Percentiles rank a stretch among this genome's conserved stretches.
These are phyloP conservation scores for Letharia columbiana DNA, from an alignment of 495 filamentous ascomycete species.

Conservation along the genomic window DNA sequence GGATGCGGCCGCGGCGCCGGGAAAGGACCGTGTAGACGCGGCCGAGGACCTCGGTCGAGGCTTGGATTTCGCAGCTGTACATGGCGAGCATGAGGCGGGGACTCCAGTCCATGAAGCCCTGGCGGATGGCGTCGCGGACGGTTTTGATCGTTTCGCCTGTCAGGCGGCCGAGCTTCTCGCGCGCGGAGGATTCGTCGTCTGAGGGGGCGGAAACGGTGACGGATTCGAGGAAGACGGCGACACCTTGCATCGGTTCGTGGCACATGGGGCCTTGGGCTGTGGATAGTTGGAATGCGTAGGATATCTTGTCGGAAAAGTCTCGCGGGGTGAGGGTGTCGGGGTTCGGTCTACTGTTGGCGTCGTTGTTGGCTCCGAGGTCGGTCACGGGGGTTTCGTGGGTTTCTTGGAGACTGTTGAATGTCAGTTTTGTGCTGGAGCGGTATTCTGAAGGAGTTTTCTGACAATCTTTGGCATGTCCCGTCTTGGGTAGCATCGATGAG, in stretches of 20 bases:
- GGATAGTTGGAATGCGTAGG: conserved; percentile 90
- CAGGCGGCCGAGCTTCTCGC: conserved; percentile 66
- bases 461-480: conserved; percentile 68
- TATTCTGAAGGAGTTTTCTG: conserved; percentile 28
- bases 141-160: conserved; percentile 88
- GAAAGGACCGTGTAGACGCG: conserved; percentile 91
- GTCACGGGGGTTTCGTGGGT: conserved; percentile 4
- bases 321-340: conserved; percentile 52
- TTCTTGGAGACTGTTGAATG: conserved; percentile 20
- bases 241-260: conserved; percentile 85
- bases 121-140: conserved; percentile 72
- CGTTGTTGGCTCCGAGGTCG: conserved; percentile 7
- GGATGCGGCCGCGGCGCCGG: conserved; percentile 78
- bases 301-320: conserved; percentile 82
- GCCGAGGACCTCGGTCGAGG: conserved; percentile 88
- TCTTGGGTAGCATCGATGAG: conserved; percentile 75
- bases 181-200: conserved; percentile 46
- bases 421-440: not conserved
- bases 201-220: conserved; percentile 47
- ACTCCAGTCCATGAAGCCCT: conserved; percentile 91
- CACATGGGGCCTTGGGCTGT: conserved; percentile 85
- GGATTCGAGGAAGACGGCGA: conserved; percentile 86
- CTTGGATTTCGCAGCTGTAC: conserved; percentile 97
- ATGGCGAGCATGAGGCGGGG: conserved; percentile 91
- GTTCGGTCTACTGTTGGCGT: conserved; percentile 14